phyloP scores from a whole-genome alignment of 2,329 filamentous ascomycete genomes.

The Colletotrichum liriopes region DNA sequence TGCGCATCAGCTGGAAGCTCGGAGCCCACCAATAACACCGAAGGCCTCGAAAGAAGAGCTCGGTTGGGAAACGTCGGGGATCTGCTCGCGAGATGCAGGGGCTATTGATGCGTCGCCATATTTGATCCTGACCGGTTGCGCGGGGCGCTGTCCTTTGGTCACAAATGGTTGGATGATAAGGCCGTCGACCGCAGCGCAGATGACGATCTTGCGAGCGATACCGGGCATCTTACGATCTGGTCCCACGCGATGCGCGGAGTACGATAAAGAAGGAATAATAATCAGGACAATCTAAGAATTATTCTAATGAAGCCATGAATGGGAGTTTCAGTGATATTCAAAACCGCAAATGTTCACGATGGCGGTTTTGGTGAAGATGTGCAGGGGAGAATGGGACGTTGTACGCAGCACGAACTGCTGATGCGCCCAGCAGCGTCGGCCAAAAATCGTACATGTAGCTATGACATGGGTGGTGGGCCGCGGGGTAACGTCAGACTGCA shows the following conservation, averaged over 20 bases:
- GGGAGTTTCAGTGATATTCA: not conserved
- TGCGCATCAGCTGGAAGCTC: conserved; percentile 10
- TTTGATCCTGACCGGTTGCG: conserved; percentile 76
- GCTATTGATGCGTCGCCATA: conserved; percentile 74
- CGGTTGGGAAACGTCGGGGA: conserved; percentile 60
- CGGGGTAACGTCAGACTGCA: conserved; percentile 41
- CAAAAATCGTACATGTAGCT: conserved; percentile 32
- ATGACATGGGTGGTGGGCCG: conserved; percentile 43
- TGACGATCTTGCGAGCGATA: conserved; percentile 83
- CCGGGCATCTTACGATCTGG: conserved; percentile 73
- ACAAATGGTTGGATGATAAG: conserved; percentile 83
- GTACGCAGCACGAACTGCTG: conserved; percentile 34
- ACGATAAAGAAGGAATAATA: not conserved
- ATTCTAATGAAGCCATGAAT: not conserved
- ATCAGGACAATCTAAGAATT: not conserved
- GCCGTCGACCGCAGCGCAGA: conserved; percentile 87
- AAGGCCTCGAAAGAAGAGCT: conserved; percentile 72
- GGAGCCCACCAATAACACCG: conserved; percentile 68
- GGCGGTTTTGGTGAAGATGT: conserved; percentile 17
- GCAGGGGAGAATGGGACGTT: conserved; percentile 25
- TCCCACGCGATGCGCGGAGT: conserved; percentile 18
- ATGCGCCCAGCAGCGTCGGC: conserved; percentile 23
- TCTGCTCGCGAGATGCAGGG: conserved; percentile 60
- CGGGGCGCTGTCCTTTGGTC: conserved; percentile 69
- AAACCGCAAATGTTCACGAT: conserved; percentile 5